These are phyloP conservation scores for Pulveroboletus ravenelii DNA, from an alignment of 768 basidiomycete genomes.

Conservation along the genomic window DNA sequence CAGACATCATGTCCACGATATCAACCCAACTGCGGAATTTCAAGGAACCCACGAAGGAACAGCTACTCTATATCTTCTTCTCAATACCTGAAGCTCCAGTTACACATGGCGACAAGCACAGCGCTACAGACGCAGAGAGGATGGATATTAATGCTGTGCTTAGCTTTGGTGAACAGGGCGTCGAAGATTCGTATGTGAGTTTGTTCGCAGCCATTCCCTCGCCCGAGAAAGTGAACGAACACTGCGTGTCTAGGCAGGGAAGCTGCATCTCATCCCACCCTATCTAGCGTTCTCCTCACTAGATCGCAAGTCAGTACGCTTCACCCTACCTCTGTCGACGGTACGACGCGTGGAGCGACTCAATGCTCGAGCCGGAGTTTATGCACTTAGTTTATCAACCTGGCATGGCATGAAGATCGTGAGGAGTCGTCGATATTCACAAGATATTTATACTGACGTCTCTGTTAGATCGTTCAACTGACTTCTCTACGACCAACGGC, in stretches of 20 bases:
- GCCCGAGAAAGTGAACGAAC: background rate
- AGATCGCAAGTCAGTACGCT: slow-evolving; percentile 88
- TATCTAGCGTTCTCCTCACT: slow-evolving; percentile 88
- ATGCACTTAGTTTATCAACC: slow-evolving; percentile 89
- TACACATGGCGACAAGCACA: slow-evolving; percentile 23
- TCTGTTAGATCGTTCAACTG: slow-evolving; percentile 77
- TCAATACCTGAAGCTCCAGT: slow-evolving; percentile 55
- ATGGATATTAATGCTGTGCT: slow-evolving; percentile 90
- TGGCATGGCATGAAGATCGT: slow-evolving; percentile 97
- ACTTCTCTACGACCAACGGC: slow-evolving; percentile 92
- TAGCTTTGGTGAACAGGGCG: slow-evolving; percentile 69
- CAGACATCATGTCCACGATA: slow-evolving; percentile 63
- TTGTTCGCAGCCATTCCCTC: background rate
- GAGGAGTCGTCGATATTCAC: slow-evolving; percentile 13
- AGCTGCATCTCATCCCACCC: slow-evolving; percentile 81
- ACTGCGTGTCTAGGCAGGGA: slow-evolving; percentile 63
- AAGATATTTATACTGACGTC: slow-evolving; percentile 3
- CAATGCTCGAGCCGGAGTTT: slow-evolving; percentile 90
- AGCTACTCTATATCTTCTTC: slow-evolving; percentile 81
- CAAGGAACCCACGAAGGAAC: slow-evolving; percentile 89
- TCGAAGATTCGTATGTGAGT: slow-evolving; percentile 92
- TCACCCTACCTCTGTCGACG: slow-evolving; percentile 87
- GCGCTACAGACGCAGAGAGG: slow-evolving; percentile 46
- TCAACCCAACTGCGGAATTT: slow-evolving; percentile 86
- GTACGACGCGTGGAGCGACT: slow-evolving; percentile 91